Evolutionary conservation across 441 rosid species (phyloP).

Genomic region (Brassica hybrid): DNA sequence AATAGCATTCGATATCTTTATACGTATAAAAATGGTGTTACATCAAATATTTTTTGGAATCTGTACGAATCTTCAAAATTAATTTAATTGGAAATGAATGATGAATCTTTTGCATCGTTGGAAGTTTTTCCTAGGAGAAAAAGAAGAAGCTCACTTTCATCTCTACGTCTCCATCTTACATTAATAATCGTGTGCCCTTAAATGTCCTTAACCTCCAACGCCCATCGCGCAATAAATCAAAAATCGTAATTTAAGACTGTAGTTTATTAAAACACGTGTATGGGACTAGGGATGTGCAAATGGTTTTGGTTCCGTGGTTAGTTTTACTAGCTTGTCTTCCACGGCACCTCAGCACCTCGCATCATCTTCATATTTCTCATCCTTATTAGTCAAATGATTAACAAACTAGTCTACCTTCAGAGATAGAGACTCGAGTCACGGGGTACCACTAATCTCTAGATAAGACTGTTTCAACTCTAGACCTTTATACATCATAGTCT

Average conservation of each 20-base stretch:
- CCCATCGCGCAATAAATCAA: background rate
- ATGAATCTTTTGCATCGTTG: background rate
- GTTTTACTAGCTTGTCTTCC: background rate
- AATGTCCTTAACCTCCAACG: constrained; percentile 26
- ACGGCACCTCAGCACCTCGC: background rate
- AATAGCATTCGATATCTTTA: no score
- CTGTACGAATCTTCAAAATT: background rate
- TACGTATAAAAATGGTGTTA: no score
- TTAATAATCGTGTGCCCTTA: constrained; percentile 17
- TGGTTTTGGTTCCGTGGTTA: background rate
- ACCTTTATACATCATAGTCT: constrained; percentile 15
- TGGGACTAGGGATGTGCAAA: background rate
- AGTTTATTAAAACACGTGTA: constrained; percentile 1
- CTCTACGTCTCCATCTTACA: constrained; percentile 7
- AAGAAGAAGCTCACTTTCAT: constrained; percentile 12
- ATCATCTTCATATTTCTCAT: background rate
- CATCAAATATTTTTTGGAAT: background rate
- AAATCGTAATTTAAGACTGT: background rate
- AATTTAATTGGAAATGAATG: constrained; percentile 5
- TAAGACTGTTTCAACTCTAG: constrained; percentile 21
- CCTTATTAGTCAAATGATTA: background rate
- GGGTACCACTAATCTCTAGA: constrained; percentile 1
- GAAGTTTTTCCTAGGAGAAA: background rate
- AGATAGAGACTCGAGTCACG: background rate
- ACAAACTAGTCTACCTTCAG: background rate